phyloP scores from a whole-genome alignment of 306 rosid genomes.

The Cucurbita ficifolia region DNA sequence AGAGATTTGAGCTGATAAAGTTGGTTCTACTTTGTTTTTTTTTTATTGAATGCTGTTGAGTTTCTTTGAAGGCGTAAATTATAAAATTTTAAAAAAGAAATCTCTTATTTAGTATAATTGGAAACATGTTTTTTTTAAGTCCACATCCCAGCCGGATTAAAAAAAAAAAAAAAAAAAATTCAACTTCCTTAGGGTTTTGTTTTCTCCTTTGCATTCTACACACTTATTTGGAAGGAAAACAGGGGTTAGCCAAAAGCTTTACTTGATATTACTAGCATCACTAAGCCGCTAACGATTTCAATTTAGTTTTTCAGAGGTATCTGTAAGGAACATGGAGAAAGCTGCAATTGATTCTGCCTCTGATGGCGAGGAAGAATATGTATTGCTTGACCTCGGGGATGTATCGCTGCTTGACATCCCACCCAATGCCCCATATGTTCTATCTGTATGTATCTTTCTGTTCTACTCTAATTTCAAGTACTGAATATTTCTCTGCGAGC shows the following conservation, averaged over 20 bases:
- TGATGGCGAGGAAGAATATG: slow-evolving; percentile 49
- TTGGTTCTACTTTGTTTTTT: no score
- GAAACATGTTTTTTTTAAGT: no score
- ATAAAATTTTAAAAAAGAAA: no score
- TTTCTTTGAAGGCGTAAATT: no score
- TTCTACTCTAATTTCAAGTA: background rate
- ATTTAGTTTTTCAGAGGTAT: background rate
- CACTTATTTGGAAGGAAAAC: background rate
- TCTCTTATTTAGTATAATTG: no score
- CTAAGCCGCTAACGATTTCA: background rate
- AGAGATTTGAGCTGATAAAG: no score
- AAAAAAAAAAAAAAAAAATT: no score
- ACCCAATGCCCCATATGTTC: slow-evolving; percentile 57
- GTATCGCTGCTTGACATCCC: slow-evolving; percentile 40
- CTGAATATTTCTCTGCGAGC: background rate
- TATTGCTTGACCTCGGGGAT: slow-evolving; percentile 51
- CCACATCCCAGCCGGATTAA: no score
- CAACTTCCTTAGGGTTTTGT: no score
- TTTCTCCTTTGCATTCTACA: background rate
- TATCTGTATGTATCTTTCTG: slow-evolving; percentile 32
- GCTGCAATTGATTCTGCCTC: slow-evolving; percentile 9
- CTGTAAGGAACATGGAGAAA: slow-evolving; percentile 28
- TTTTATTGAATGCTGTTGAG: no score
- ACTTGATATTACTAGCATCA: background rate
- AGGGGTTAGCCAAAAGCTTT: background rate